Evolutionary conservation across 306 rosid species (phyloP).

Genomic region (Citrullus amarus): DNA sequence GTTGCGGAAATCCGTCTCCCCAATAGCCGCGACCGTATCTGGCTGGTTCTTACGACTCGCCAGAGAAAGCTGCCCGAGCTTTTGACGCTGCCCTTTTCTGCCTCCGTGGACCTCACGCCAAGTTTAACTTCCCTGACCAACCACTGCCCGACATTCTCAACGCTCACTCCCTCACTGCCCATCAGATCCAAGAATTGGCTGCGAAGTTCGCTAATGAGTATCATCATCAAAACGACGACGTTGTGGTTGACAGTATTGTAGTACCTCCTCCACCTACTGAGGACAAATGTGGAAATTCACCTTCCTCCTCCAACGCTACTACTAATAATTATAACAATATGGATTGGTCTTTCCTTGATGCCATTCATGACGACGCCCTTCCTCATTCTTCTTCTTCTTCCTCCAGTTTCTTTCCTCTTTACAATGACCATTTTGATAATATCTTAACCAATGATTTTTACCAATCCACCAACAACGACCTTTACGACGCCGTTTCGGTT

Average conservation of each 20-base stretch:
- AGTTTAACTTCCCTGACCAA: slow-evolving; percentile 56
- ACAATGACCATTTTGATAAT: background rate
- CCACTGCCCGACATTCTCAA: slow-evolving; percentile 41
- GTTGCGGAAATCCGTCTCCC: slow-evolving; percentile 83
- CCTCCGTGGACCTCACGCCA: slow-evolving; percentile 52
- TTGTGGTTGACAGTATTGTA: background rate
- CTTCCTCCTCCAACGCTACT: background rate
- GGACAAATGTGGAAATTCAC: too few relatives aligned
- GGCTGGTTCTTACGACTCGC: slow-evolving; percentile 63
- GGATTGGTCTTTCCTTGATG: background rate
- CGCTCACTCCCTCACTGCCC: slow-evolving; percentile 27
- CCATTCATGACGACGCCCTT: background rate
- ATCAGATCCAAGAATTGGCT: slow-evolving; percentile 43
- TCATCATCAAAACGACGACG: background rate
- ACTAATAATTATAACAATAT: background rate
- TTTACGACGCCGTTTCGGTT: background rate
- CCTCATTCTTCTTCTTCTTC: background rate
- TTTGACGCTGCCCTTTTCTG: slow-evolving; percentile 80
- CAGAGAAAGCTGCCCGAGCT: slow-evolving; percentile 76
- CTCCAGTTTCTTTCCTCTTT: background rate
- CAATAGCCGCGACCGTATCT: slow-evolving; percentile 71
- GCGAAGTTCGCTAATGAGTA: slow-evolving; percentile 36
- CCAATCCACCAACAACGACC: background rate
- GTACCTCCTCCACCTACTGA: background rate
- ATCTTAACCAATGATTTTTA: background rate